Evolutionary conservation across 176 grass and related monocot species (phyloP).

Genomic region (Eleusine coracana): DNA sequence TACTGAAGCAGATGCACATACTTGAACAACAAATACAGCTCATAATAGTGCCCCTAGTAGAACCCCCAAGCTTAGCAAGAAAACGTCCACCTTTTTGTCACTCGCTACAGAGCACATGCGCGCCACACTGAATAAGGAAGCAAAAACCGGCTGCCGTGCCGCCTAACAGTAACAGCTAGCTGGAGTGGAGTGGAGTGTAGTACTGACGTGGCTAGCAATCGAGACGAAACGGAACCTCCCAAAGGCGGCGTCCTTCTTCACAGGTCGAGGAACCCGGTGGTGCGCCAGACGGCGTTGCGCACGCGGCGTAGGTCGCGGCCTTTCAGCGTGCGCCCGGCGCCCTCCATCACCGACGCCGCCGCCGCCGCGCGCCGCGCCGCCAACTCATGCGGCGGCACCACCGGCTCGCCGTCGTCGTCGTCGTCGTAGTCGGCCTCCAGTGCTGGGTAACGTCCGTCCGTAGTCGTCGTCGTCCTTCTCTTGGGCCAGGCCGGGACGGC

Average conservation of each 20-base stretch:
- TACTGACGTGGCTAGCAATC: background rate
- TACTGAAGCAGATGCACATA: conserved; percentile 5
- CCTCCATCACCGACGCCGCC: conserved; percentile 75
- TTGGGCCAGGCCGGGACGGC: conserved; percentile 69
- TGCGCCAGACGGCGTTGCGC: conserved; percentile 79
- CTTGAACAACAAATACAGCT: conserved; percentile 19
- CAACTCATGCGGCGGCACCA: conserved; percentile 74
- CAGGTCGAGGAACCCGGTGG: conserved; percentile 88
- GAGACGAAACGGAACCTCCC: conserved; percentile 32
- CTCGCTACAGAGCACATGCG: background rate
- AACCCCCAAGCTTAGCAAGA: conserved; percentile 7
- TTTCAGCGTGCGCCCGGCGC: conserved; percentile 75
- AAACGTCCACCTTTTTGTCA: conserved; percentile 18
- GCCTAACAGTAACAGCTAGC: background rate
- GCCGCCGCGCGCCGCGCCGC: conserved; percentile 55
- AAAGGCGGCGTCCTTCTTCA: conserved; percentile 47
- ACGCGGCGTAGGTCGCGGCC: conserved; percentile 79
- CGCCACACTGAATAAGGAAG: background rate
- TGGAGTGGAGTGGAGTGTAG: background rate
- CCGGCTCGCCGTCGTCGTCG: conserved; percentile 44
- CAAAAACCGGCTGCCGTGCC: background rate
- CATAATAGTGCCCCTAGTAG: conserved; percentile 15
- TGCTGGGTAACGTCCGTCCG: conserved; percentile 3
- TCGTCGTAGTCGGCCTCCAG: conserved; percentile 18
- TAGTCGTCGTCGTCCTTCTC: conserved; percentile 8